phyloP scores from a whole-genome alignment of 352 stramenopile genomes.

The Globisporangium lucens region DNA sequence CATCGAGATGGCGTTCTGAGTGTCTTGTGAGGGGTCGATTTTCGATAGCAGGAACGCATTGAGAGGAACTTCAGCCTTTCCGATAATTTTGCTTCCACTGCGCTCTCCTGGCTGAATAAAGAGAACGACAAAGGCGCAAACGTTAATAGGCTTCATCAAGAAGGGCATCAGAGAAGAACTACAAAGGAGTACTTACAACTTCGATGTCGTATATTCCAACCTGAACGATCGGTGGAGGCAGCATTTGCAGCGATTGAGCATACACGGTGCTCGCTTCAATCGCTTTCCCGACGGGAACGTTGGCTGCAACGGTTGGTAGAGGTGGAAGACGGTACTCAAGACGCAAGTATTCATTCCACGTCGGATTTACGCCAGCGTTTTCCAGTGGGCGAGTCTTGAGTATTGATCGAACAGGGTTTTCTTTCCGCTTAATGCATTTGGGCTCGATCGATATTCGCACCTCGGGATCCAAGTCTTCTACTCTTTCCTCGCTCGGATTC shows the following conservation, averaged over 20 bases:
- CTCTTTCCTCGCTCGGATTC: constrained; percentile 20
- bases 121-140: neutral
- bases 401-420: constrained; percentile 43
- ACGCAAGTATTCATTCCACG: constrained; percentile 51
- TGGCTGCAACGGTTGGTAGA: neutral
- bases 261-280: constrained; percentile 2
- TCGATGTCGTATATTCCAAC: constrained; percentile 49
- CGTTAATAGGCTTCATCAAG: neutral
- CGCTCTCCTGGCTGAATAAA: constrained; percentile 37
- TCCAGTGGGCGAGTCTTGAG: constrained; percentile 51
- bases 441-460: constrained; percentile 45
- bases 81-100: constrained; percentile 29
- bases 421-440: constrained; percentile 48
- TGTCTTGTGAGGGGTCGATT: neutral
- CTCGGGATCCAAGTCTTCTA: constrained; percentile 44
- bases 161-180: neutral
- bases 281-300: constrained; percentile 6
- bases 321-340: constrained; percentile 38
- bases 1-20: constrained; percentile 22
- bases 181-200: constrained; percentile 34
- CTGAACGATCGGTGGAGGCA: constrained; percentile 37
- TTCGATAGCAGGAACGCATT: constrained; percentile 29
- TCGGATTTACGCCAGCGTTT: constrained; percentile 32
- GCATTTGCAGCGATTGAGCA: constrained; percentile 3
- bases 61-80: constrained; percentile 39